These are phyloP conservation scores for Trichothecium sympodiale DNA, from an alignment of 2,329 filamentous ascomycete species.

Conservation along the genomic window DNA sequence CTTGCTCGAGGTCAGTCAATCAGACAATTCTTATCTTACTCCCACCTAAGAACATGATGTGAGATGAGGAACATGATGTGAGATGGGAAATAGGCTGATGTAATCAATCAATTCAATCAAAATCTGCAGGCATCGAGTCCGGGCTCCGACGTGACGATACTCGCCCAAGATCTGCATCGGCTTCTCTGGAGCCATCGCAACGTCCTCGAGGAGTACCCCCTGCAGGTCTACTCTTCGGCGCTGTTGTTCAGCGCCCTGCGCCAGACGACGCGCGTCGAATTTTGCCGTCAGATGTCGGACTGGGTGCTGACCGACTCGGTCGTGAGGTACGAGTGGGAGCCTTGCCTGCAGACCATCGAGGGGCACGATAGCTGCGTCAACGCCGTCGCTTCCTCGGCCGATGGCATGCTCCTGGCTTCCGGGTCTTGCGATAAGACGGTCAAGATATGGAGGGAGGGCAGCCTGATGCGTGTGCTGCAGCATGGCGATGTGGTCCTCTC, in stretches of 20 bases:
- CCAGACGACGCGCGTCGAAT: background rate
- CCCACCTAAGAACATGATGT: too few relatives aligned
- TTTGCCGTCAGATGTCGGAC: background rate
- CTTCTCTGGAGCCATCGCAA: too few relatives aligned
- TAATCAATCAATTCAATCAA: too few relatives aligned
- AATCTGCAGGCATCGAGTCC: too few relatives aligned
- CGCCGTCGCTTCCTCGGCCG: conserved; percentile 8
- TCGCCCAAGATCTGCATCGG: too few relatives aligned
- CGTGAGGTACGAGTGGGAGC: conserved; percentile 1
- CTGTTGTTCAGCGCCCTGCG: conserved; percentile 4
- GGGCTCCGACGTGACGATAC: too few relatives aligned
- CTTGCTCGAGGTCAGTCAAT: too few relatives aligned
- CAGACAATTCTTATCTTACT: too few relatives aligned
- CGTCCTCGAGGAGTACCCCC: conserved; percentile 2
- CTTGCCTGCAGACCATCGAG: conserved; percentile 3
- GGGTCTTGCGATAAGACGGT: conserved; percentile 6
- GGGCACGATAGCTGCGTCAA: conserved; percentile 1
- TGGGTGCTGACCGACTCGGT: conserved; percentile 1
- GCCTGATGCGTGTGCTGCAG: too few relatives aligned
- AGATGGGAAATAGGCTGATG: too few relatives aligned
- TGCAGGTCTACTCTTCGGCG: conserved; percentile 5
- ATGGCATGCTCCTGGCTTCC: conserved; percentile 3
- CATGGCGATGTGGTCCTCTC: too few relatives aligned
- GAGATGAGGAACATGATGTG: too few relatives aligned
- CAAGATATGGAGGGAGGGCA: conserved; percentile 6